Percentiles rank a stretch among this genome's conserved stretches.
These are phyloP conservation scores for Hypomyces rosellus DNA, from an alignment of 2,329 filamentous ascomycete genomes.

Conservation along the genomic window DNA sequence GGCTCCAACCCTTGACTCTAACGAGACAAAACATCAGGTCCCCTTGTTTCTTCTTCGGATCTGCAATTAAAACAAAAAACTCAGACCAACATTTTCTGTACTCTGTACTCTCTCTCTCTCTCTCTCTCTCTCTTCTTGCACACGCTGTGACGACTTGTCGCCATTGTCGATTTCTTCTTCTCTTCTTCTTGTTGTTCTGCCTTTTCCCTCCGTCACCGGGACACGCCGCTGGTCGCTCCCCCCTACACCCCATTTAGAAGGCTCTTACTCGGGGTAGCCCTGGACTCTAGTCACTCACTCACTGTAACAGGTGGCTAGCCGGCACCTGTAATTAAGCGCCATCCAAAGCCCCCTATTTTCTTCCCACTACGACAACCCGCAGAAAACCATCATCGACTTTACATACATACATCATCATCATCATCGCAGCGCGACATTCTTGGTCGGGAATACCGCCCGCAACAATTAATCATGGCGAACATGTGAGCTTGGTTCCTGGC, in stretches of 20 bases:
- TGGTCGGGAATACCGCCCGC: not conserved
- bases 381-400: not conserved
- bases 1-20: too few relatives aligned
- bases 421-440: constrained; percentile 1
- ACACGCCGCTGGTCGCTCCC: not conserved
- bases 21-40: too few relatives aligned
- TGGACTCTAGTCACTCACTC: too few relatives aligned
- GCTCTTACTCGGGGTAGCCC: too few relatives aligned
- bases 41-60: too few relatives aligned
- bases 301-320: too few relatives aligned
- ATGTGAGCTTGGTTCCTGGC: constrained; percentile 12
- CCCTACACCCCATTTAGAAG: not conserved
- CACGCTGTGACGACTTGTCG: not conserved
- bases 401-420: not conserved
- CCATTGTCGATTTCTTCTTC: not conserved
- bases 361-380: not conserved
- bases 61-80: too few relatives aligned
- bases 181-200: not conserved
- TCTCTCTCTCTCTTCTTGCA: not conserved
- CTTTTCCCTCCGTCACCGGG: not conserved
- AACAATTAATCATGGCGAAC: constrained; percentile 15
- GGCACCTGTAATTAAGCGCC: not conserved
- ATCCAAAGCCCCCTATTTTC: constrained; percentile 1
- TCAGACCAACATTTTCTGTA: too few relatives aligned
- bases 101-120: too few relatives aligned